Conservation (phyloP, 129 eudicot genomes). For the Pseudognaphalium luteoalbum region DNA sequence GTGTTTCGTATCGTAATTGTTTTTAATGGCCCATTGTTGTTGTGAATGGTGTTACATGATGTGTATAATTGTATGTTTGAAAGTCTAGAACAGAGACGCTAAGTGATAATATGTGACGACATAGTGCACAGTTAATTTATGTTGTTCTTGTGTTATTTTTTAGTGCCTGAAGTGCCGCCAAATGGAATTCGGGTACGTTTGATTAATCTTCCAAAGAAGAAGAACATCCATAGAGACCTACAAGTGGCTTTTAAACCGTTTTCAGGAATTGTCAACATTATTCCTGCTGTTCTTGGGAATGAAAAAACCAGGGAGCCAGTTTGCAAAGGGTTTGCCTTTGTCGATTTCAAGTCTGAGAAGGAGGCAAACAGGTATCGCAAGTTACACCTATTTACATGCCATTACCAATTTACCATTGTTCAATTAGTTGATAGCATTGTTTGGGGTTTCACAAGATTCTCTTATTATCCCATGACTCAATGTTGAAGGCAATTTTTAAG, state of each 20-base stretch:
- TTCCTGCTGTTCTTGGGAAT: conserved; percentile 74
- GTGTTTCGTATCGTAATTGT: not conserved
- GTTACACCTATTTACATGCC: not conserved
- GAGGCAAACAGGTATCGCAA: conserved; percentile 72
- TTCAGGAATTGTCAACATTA: conserved; percentile 66
- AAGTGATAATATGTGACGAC: not conserved
- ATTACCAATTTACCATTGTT: not conserved
- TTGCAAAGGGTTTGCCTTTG: conserved; percentile 83
- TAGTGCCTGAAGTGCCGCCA: conserved; percentile 44
- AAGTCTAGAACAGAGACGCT: not conserved
- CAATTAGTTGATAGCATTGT: not conserved
- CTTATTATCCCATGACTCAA: not conserved
- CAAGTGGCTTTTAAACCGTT: conserved; percentile 67
- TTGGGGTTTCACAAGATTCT: not conserved
- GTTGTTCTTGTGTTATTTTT: not conserved
- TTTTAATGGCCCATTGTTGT: not conserved
- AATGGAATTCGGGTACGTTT: conserved; percentile 78
- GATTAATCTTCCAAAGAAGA: conserved; percentile 87
- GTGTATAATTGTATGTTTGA: conserved; percentile 2
- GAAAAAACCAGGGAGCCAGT: conserved; percentile 89
- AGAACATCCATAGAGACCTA: conserved; percentile 75
- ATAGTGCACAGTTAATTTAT: not conserved
- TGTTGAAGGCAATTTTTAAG: not conserved
- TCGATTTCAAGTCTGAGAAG: conserved; percentile 60
- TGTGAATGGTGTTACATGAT: not conserved